Evolutionary conservation across 495 filamentous ascomycete genomes (phyloP).

Genomic region (Penicillium longicatenatum): DNA sequence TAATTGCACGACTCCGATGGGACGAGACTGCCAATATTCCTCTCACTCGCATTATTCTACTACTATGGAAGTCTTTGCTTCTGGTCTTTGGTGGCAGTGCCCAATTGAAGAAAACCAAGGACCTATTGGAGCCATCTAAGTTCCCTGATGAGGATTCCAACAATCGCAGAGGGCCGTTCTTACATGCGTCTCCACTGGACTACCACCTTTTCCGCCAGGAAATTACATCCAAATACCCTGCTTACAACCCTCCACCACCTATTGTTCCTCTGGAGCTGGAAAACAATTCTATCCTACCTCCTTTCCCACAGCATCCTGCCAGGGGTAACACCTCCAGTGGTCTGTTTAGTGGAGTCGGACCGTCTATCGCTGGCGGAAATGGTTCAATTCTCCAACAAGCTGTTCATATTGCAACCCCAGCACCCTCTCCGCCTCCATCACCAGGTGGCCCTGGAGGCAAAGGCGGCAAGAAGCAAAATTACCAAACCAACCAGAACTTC

Average conservation of each 20-base stretch:
- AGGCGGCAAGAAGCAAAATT: slow-evolving; percentile 96
- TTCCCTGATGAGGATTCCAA: slow-evolving; percentile 35
- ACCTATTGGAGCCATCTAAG: slow-evolving; percentile 44
- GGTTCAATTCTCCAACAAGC: slow-evolving; percentile 92
- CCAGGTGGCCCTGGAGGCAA: slow-evolving; percentile 87
- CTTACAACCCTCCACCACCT: slow-evolving; percentile 86
- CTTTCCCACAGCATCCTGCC: slow-evolving; percentile 71
- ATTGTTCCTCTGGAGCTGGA: slow-evolving; percentile 85
- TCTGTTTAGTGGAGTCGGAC: slow-evolving; percentile 45
- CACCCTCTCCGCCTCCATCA: slow-evolving; percentile 94
- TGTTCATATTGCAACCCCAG: slow-evolving; percentile 96
- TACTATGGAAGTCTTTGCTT: slow-evolving; percentile 90
- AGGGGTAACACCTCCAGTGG: slow-evolving; percentile 45
- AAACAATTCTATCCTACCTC: slow-evolving; percentile 86
- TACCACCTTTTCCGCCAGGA: slow-evolving; percentile 97
- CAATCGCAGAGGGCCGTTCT: slow-evolving; percentile 53
- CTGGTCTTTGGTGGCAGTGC: slow-evolving; percentile 77
- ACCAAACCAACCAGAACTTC: slow-evolving; percentile 98
- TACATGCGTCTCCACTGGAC: slow-evolving; percentile 91
- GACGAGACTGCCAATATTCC: slow-evolving; percentile 72
- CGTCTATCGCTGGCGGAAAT: slow-evolving; percentile 44
- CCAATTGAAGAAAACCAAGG: slow-evolving; percentile 74
- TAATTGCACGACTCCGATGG: slow-evolving; percentile 81
- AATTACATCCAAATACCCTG: slow-evolving; percentile 97
- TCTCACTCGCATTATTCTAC: slow-evolving; percentile 67